These are phyloP conservation scores for Oxyria digyna DNA, from an alignment of 148 eudicot species.

Conservation along the genomic window DNA sequence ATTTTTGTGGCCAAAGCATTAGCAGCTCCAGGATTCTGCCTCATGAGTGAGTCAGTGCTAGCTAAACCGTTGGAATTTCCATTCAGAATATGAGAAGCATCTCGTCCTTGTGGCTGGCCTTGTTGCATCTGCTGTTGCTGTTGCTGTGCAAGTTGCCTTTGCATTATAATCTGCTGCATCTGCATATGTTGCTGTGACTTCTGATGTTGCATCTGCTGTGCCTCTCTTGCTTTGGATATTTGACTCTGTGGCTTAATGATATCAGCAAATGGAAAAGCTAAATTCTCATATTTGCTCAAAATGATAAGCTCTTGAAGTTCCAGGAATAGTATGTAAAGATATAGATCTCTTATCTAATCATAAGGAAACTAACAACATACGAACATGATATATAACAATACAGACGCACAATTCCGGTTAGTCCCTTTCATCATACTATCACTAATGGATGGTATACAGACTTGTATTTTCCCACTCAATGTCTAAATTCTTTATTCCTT, in stretches of 20 bases:
- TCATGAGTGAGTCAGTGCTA: slow-evolving; percentile 40
- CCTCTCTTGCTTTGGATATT: slow-evolving; percentile 32
- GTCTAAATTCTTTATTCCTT: background rate
- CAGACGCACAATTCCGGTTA: too few relatives aligned
- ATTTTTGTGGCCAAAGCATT: slow-evolving; percentile 56
- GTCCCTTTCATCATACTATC: background rate
- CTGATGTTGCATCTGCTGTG: slow-evolving; percentile 40
- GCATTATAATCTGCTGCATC: slow-evolving; percentile 36
- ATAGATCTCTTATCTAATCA: too few relatives aligned
- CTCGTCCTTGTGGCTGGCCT: slow-evolving; percentile 28
- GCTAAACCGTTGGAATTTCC: slow-evolving; percentile 29
- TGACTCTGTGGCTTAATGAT: slow-evolving; percentile 24
- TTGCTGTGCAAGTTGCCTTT: slow-evolving; percentile 37
- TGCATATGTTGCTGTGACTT: slow-evolving; percentile 50
- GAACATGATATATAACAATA: background rate
- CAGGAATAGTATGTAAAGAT: background rate
- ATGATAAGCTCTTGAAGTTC: background rate
- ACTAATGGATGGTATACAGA: background rate
- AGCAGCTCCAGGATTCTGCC: slow-evolving; percentile 52
- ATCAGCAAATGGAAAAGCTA: slow-evolving; percentile 5
- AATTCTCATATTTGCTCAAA: background rate
- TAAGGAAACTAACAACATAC: background rate
- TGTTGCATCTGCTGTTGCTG: slow-evolving; percentile 24
- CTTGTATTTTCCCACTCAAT: background rate
- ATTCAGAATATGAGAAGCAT: slow-evolving; percentile 23